Conservation (phyloP, 1,139 yeast genomes). For the Arxiozyma slooffiae region DNA sequence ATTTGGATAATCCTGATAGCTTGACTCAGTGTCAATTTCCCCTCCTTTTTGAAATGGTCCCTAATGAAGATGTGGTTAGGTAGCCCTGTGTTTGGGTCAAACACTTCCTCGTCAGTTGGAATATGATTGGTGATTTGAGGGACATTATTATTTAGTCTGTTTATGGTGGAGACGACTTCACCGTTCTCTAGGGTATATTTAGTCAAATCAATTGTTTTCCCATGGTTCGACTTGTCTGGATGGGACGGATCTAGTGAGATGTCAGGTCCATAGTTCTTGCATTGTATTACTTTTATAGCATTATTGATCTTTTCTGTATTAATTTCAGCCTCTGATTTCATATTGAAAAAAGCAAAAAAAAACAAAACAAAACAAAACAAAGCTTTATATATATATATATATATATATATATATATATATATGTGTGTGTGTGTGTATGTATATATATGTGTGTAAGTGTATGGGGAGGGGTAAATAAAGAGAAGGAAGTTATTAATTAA, state of each 20-base stretch:
- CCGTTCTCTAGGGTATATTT: conserved; percentile 65
- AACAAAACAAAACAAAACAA: too few species aligned
- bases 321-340: conserved; percentile 18
- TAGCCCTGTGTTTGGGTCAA: conserved; percentile 44
- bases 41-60: conserved; percentile 71
- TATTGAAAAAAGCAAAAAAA: background rate
- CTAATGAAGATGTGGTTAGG: conserved; percentile 67
- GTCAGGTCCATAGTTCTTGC: conserved; percentile 32
- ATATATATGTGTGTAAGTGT: too few species aligned
- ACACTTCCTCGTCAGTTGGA: conserved; percentile 65
- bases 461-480: too few species aligned
- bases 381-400: background rate
- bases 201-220: conserved; percentile 38
- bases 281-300: conserved; percentile 64
- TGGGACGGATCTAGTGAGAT: conserved; percentile 6
- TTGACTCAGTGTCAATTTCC: conserved; percentile 65
- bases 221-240: background rate
- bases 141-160: conserved; percentile 56
- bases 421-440: background rate
- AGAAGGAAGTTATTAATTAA: too few species aligned
- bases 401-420: background rate
- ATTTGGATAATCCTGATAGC: conserved; percentile 55
- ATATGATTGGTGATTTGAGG: conserved; percentile 56
- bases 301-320: conserved; percentile 58
- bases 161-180: conserved; percentile 49